Conservation (phyloP, 2,329 filamentous ascomycete genomes). For the Pezizomycotina sp. region DNA sequence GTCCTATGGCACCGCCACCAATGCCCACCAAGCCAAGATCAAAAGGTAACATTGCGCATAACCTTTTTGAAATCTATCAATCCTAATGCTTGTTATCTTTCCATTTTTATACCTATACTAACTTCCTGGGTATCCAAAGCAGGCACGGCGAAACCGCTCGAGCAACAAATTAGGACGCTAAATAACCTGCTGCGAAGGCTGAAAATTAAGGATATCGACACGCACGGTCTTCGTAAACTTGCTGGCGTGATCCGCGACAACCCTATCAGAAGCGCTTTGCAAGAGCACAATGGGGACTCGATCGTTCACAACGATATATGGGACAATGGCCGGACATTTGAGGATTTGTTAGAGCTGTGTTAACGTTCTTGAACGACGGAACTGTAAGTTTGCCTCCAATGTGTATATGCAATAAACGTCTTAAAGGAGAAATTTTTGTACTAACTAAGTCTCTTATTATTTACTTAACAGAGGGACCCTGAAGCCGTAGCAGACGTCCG, state of each 20-base stretch:
- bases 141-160: constrained; percentile 11
- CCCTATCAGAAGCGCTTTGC: constrained; percentile 21
- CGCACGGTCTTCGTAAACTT: constrained; percentile 24
- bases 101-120: too few species aligned
- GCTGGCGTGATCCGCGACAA: constrained; percentile 25
- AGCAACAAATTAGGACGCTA: constrained; percentile 14
- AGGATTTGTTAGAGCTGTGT: constrained; percentile 23
- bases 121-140: too few species aligned
- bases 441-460: constrained; percentile 4
- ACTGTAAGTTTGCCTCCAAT: constrained; percentile 8
- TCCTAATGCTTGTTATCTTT: not conserved
- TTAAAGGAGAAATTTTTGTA: not conserved
- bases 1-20: constrained; percentile 8
- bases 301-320: constrained; percentile 25
- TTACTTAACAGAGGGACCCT: constrained; percentile 17
- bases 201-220: constrained; percentile 25
- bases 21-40: constrained; percentile 11
- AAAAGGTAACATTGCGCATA: constrained; percentile 7
- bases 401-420: not conserved
- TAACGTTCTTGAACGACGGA: constrained; percentile 24
- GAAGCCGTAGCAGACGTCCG: constrained; percentile 22
- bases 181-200: constrained; percentile 20
- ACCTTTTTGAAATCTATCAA: not conserved
- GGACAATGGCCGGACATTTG: constrained; percentile 24
- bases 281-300: constrained; percentile 23